These are phyloP conservation scores for Microbotryum scabiosae DNA, from an alignment of 1,284 basidiomycete genomes.

Conservation along the genomic window DNA sequence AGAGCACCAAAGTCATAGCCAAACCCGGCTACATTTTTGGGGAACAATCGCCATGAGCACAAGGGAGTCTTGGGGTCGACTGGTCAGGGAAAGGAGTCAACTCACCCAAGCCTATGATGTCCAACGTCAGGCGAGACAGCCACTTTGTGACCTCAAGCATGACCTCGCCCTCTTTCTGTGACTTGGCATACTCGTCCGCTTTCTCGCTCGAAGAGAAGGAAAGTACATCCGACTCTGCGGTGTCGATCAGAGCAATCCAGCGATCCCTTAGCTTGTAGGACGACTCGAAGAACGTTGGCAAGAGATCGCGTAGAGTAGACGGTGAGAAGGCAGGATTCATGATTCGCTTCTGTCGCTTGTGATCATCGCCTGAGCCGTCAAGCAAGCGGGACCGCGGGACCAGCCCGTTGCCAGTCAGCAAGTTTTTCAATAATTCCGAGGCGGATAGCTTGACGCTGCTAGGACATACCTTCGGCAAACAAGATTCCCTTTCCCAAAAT, in stretches of 20 bases:
- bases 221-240: constrained; percentile 5
- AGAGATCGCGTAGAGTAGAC: constrained; percentile 50
- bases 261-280: constrained; percentile 42
- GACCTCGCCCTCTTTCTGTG: constrained; percentile 8
- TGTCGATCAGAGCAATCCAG: constrained; percentile 12
- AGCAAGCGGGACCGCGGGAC: neutral
- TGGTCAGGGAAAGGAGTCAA: no score
- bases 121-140: constrained; percentile 34
- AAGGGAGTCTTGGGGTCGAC: no score
- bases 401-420: neutral
- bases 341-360: constrained; percentile 29
- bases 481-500: constrained; percentile 39
- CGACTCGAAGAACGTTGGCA: constrained; percentile 57
- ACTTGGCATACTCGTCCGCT: constrained; percentile 5
- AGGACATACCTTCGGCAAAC: constrained; percentile 42
- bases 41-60: no score
- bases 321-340: constrained; percentile 52
- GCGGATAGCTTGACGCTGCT: no score
- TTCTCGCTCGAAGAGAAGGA: constrained; percentile 24
- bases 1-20: constrained; percentile 33
- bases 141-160: constrained; percentile 33
- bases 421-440: no score
- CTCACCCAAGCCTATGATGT: constrained; percentile 36
- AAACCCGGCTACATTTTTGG: constrained; percentile 16
- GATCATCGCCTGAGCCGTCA: constrained; percentile 30